These are phyloP conservation scores for Colletotrichum sp. DNA, from an alignment of 2,329 filamentous ascomycete species.

Conservation along the genomic window DNA sequence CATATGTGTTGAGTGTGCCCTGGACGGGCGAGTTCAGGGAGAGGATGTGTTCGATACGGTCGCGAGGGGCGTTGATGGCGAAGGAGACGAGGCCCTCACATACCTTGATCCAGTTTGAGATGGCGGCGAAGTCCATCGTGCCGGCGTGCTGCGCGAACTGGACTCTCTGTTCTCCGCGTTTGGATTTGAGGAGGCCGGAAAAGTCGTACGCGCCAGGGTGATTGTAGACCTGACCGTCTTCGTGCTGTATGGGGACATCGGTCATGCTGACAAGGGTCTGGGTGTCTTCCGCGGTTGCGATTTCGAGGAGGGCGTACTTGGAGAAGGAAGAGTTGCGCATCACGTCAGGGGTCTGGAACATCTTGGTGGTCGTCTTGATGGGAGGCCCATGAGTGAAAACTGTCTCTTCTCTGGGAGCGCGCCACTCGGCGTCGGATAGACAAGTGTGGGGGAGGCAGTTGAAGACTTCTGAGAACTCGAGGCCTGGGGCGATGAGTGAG, in stretches of 20 bases:
- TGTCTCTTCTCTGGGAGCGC: neutral
- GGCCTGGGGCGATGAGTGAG: neutral
- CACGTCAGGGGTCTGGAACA: neutral
- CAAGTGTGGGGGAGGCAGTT: neutral
- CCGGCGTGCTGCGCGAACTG: slow-evolving; percentile 4
- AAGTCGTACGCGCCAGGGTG: neutral
- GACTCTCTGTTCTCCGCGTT: neutral
- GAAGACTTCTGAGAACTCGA: neutral
- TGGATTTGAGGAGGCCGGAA: neutral
- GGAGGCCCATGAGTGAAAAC: neutral
- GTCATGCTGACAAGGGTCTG: neutral
- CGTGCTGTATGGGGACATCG: neutral
- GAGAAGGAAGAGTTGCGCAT: neutral
- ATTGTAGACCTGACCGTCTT: neutral
- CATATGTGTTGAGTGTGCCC: neutral
- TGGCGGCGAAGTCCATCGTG: neutral
- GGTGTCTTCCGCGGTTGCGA: neutral
- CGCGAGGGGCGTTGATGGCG: neutral
- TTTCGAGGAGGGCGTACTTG: neutral
- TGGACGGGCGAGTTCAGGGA: neutral
- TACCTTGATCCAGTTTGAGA: slow-evolving; percentile 3
- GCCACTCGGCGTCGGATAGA: neutral
- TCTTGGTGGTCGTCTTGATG: neutral
- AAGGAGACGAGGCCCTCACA: slow-evolving; percentile 1
- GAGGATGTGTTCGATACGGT: neutral